These are phyloP conservation scores for Peniophora sp. DNA, from an alignment of 1,284 basidiomycete species.

Conservation along the genomic window DNA sequence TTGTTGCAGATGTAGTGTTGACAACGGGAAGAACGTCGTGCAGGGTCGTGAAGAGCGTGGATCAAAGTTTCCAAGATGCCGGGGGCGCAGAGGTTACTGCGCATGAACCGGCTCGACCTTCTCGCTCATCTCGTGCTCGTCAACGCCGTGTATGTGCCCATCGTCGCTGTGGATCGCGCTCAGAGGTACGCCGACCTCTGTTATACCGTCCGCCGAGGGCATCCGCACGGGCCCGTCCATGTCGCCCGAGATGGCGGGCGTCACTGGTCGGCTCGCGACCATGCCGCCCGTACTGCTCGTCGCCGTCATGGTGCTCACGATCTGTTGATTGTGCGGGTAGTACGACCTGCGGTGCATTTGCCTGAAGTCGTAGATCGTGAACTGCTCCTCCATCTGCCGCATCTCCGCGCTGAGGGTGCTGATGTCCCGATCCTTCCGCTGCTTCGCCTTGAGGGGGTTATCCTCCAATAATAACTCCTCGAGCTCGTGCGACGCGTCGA, in stretches of 20 bases:
- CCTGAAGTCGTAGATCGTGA: constrained; percentile 24
- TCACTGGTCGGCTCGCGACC: constrained; percentile 36
- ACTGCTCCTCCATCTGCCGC: constrained; percentile 98
- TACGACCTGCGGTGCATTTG: constrained; percentile 47
- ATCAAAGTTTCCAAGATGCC: neutral
- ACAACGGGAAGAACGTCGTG: neutral
- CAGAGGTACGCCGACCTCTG: constrained; percentile 9
- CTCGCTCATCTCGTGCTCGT: constrained; percentile 11
- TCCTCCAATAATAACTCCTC: constrained; percentile 95
- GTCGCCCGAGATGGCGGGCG: constrained; percentile 26
- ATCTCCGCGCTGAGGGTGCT: constrained; percentile 81
- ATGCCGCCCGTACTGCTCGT: constrained; percentile 34
- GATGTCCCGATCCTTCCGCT: constrained; percentile 85
- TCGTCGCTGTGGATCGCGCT: neutral
- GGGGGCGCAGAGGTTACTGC: constrained; percentile 1
- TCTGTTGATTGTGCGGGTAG: constrained; percentile 72
- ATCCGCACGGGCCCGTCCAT: constrained; percentile 17
- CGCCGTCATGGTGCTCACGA: constrained; percentile 38
- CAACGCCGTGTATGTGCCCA: neutral
- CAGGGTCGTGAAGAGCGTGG: neutral
- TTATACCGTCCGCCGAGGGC: constrained; percentile 16
- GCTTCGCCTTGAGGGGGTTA: constrained; percentile 93
- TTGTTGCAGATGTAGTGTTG: too few relatives aligned
- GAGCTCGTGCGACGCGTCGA: constrained; percentile 97
- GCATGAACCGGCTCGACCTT: constrained; percentile 14